Base-by-base conservation (phyloP, 2,329 filamentous ascomycete species). In the Colletotrichum theobromicola region DNA sequence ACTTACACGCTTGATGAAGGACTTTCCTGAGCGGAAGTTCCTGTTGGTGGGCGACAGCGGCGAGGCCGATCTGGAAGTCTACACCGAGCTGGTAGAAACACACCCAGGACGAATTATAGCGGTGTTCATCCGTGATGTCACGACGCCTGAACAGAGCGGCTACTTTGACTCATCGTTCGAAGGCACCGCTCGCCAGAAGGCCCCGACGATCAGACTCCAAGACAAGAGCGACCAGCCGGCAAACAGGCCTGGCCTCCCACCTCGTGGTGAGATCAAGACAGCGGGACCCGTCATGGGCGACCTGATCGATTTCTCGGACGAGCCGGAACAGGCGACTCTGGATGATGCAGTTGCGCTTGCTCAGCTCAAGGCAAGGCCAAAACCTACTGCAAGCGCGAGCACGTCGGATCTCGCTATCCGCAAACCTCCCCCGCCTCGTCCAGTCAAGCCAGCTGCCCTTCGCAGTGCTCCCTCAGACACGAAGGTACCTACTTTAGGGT, bases 61-160 rank as follows among this genome's bases (percentile, higher is more conserved):
- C 46, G 97, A 99, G 84, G 97, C 96, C 9, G 97, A 99, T 84
- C 87, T 99, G 4, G 97, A 99, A 82, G 95, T 98, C 0, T 99
- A 99, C 80, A 98, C 96, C 0, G 97, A 99, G 76, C 90, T 98
- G n/a, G 96, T 94, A 0, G 81, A 96, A 37, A 92, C 94, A 4
- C 93, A 98, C 78, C 96, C 96, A 0, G 94, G 94, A 0, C 91
- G 94, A 32, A 92, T 99, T 3, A 86, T 95, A 34, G 97, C 93
- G 0, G 91, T 99, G 8, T 98, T 98, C 83, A 98, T 99, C 77
- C 91, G 97, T 70, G 97, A 99, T 83, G 95, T 99, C 26, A 99
- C 97, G 0, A 98, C 95, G 0, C 90, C 93, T 0, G 90, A 94
- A 46, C 88, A 87, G 61, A 88, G 91, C 15, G 91, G 91, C 0